Evolutionary conservation across 352 stramenopile genomes (phyloP).

Genomic region (Plasmopara muralis): DNA sequence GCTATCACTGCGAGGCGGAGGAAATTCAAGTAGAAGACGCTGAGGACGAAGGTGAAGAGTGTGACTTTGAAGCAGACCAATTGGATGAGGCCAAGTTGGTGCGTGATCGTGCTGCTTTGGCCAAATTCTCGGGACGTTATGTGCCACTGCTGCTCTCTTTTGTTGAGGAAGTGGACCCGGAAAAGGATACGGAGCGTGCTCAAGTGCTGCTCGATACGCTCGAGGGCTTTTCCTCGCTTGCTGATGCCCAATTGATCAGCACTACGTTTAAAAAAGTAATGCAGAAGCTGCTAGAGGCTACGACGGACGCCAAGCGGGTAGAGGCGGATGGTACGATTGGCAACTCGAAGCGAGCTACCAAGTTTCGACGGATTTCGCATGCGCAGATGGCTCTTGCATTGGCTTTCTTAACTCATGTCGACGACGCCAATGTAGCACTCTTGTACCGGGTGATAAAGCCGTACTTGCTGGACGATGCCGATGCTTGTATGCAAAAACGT

Average conservation of each 20-base stretch:
- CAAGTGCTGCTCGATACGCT: slow-evolving; percentile 75
- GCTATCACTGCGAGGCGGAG: slow-evolving; percentile 42
- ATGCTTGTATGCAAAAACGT: slow-evolving; percentile 84
- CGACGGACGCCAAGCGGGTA: slow-evolving; percentile 65
- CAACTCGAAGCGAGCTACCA: slow-evolving; percentile 36
- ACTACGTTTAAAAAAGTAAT: slow-evolving; percentile 85
- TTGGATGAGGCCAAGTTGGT: slow-evolving; percentile 71
- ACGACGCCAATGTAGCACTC: slow-evolving; percentile 64
- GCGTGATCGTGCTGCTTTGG: slow-evolving; percentile 64
- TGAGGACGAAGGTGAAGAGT: slow-evolving; percentile 28
- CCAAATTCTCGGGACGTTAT: slow-evolving; percentile 79
- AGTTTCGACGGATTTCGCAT: slow-evolving; percentile 62
- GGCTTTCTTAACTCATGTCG: slow-evolving; percentile 71
- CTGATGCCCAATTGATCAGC: slow-evolving; percentile 53
- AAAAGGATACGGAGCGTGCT: slow-evolving; percentile 67
- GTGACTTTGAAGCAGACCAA: slow-evolving; percentile 43
- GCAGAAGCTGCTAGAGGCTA: slow-evolving; percentile 83
- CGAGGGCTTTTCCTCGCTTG: slow-evolving; percentile 73
- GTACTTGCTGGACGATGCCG: slow-evolving; percentile 80
- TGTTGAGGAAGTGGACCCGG: slow-evolving; percentile 70
- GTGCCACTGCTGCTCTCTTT: slow-evolving; percentile 78
- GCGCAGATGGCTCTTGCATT: slow-evolving; percentile 75
- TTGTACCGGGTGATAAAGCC: slow-evolving; percentile 87
- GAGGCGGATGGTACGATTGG: slow-evolving; percentile 33
- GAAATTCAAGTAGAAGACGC: slow-evolving; percentile 35